phyloP scores from a whole-genome alignment of 2,329 filamentous ascomycete species.

The Talaromyces islandicus region DNA sequence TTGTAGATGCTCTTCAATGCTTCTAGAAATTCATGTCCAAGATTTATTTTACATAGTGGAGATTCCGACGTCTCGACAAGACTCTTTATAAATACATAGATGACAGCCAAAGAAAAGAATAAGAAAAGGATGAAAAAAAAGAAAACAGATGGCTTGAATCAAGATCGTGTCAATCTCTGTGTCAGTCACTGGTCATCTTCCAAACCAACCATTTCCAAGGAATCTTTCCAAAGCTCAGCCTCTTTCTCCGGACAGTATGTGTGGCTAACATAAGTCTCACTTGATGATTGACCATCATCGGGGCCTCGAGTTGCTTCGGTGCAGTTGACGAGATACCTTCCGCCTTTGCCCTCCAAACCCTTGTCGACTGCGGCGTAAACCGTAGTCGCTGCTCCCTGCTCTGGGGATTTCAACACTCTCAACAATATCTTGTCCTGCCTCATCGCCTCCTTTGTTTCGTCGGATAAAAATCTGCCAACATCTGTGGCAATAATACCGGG shows the following conservation, averaged over 20 bases:
- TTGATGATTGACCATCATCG: slow-evolving; percentile 11
- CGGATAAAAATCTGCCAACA: neutral
- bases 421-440: neutral
- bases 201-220: slow-evolving; percentile 4
- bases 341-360: slow-evolving; percentile 27
- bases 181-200: neutral
- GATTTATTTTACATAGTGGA: neutral
- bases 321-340: slow-evolving; percentile 27
- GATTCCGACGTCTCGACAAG: neutral
- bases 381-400: slow-evolving; percentile 25
- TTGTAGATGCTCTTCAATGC: neutral
- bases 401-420: slow-evolving; percentile 1
- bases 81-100: neutral
- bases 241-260: slow-evolving; percentile 10
- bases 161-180: neutral
- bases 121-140: no score
- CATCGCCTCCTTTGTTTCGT: neutral
- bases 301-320: slow-evolving; percentile 14
- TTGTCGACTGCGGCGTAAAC: slow-evolving; percentile 30
- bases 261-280: slow-evolving; percentile 15
- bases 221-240: slow-evolving; percentile 5
- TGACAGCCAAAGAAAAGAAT: no score
- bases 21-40: neutral
- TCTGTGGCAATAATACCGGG: slow-evolving; percentile 4
- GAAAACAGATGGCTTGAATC: neutral